Evolutionary conservation across 2,329 filamentous ascomycete species (phyloP), one percentile per base, ranked within the genome.

Genomic region (Neocatenulostroma microsporum): DNA sequence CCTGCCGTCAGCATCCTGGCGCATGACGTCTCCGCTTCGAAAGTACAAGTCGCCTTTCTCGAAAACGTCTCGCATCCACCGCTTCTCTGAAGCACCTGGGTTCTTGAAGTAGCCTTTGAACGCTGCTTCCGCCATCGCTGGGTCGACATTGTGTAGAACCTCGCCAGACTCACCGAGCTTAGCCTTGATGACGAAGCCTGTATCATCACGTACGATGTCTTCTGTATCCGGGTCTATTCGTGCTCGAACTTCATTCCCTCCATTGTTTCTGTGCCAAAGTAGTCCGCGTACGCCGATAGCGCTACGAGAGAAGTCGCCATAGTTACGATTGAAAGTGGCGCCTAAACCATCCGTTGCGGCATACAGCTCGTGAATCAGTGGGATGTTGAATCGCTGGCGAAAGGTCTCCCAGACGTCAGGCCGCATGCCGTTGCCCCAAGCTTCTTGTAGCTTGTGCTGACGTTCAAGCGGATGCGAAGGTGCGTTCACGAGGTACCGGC

Each of bases 81-180:
- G 91, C 46, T 76, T 72, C 28, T 78, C 66, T 0, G 81, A 84
- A 0, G 85, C 84, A 15, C 69, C 67, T 6, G 68, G 56, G 56
- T 93, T 86, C 40, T 78, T 75, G 62, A 80, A 88, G 62, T 94
- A 94, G 3, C 87, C 86, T 55, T 86, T 84, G 64, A 87, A 94
- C 4, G 70, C 72, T 21, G 67, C 64, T 24, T 68, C 61, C 29
- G 79, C 73, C 46, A 87, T 71, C 0, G 68, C 61, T 0, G 77
- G 62, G 13, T 87, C 80, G 3, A 94, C 66, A 9, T 64, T 63
- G 58, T 78, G 84, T 28, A 94, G 63, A 41, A 91, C 64, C 63
- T 94, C 87, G 29, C 86, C 86, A 0, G 83, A 72, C 37, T 83
- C 72, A 19, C 78, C 80, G 1, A 62, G 0, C 73, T 57, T 36